These are phyloP conservation scores for Emericellopsis atlantica DNA, from an alignment of 2,329 filamentous ascomycete species.

Conservation along the genomic window DNA sequence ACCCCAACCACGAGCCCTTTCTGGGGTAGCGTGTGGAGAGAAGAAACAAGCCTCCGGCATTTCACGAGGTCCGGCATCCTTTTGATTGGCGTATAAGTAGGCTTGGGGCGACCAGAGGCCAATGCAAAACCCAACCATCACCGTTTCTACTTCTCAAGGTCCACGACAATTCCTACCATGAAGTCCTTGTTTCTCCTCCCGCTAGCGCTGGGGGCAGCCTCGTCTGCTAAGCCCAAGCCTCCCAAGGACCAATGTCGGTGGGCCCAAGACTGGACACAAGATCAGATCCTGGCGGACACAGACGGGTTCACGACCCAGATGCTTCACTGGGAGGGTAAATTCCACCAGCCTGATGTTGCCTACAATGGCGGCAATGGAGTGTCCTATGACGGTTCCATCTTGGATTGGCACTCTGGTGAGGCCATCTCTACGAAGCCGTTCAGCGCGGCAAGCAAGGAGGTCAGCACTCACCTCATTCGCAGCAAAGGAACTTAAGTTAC, in stretches of 20 bases:
- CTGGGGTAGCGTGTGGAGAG: too few relatives aligned
- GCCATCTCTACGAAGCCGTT: constrained; percentile 21
- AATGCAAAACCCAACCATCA: too few relatives aligned
- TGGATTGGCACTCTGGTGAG: constrained; percentile 22
- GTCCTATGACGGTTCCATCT: constrained; percentile 24
- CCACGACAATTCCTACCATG: not conserved
- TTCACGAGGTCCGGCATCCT: too few relatives aligned
- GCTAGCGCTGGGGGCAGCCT: not conserved
- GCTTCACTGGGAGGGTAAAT: constrained; percentile 29
- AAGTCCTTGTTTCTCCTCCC: not conserved
- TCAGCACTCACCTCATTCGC: constrained; percentile 1
- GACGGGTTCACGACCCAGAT: constrained; percentile 20
- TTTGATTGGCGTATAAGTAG: too few relatives aligned
- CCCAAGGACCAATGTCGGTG: constrained; percentile 13
- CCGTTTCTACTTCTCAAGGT: too few relatives aligned
- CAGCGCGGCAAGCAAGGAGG: constrained; percentile 24
- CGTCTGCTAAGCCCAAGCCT: not conserved
- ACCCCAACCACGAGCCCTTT: too few relatives aligned
- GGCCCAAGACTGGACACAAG: constrained; percentile 13
- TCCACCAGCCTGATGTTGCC: constrained; percentile 24
- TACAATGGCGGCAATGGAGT: constrained; percentile 28
- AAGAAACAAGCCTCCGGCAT: too few relatives aligned
- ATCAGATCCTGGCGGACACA: constrained; percentile 13
- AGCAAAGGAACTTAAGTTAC: not conserved
- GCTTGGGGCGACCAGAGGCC: too few relatives aligned